Percentiles rank a stretch among this genome's conserved stretches.
These are phyloP conservation scores for Rosa chinensis DNA, from an alignment of 306 rosid genomes.

Conservation along the genomic window DNA sequence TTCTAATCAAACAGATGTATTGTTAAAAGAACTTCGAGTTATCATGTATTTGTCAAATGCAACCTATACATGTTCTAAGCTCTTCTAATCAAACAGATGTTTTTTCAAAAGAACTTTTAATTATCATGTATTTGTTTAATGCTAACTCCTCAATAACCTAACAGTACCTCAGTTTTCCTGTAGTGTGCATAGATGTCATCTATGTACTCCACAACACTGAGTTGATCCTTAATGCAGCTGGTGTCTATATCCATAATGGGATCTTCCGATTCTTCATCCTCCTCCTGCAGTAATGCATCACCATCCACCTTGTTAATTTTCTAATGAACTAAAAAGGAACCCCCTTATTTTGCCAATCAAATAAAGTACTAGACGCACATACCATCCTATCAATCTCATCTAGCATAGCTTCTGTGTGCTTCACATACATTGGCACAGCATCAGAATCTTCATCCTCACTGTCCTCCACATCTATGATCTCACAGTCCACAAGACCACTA, in stretches of 20 bases:
- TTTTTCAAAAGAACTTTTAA: too few relatives aligned
- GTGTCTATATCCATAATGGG: conserved; percentile 44
- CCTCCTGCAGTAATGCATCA: conserved; percentile 35
- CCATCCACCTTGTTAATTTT: not conserved
- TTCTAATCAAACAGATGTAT: too few relatives aligned
- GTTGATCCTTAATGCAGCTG: conserved; percentile 31
- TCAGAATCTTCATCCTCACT: conserved; percentile 23
- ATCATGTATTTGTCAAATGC: too few relatives aligned
- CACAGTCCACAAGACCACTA: conserved; percentile 32
- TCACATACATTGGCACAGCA: conserved; percentile 56
- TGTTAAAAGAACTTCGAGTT: too few relatives aligned
- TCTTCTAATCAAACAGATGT: not conserved
- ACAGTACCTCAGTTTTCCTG: conserved; percentile 48
- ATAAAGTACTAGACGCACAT: conserved; percentile 6
- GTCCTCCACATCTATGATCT: conserved; percentile 42
- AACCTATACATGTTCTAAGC: not conserved
- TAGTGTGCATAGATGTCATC: conserved; percentile 45
- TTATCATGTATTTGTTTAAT: too few relatives aligned
- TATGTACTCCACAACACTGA: conserved; percentile 52
- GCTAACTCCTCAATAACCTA: not conserved
- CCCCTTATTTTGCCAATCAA: not conserved
- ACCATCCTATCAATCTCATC: conserved; percentile 60
- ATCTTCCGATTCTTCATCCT: conserved; percentile 49
- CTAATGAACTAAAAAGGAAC: not conserved
- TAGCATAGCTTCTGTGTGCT: conserved; percentile 60